A percentile compares a stretch with the other conserved stretches of the same genome.
Evolutionary conservation across 345 rosid genomes (phyloP).

Genomic region (Dovyalis caffra): DNA sequence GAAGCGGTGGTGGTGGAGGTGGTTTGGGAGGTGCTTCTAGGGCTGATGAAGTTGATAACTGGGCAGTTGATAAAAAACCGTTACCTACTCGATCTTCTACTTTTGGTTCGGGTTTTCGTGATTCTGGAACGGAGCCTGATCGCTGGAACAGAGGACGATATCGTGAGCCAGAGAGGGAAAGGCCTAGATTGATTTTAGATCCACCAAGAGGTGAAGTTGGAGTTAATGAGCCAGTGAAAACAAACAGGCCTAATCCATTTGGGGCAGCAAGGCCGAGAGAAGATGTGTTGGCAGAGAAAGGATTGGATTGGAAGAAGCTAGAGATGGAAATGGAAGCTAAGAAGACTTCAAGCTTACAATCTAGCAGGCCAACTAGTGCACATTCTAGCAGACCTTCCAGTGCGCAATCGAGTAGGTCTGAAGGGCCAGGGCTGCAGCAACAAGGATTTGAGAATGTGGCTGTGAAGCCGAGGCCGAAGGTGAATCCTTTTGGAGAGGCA

Average conservation of each 20-base stretch:
- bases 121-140: conserved; percentile 57
- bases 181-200: conserved; percentile 65
- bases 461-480: conserved; percentile 68
- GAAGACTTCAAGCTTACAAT: conserved; percentile 35
- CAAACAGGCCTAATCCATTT: conserved; percentile 74
- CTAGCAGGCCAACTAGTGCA: conserved; percentile 82
- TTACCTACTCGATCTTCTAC: conserved; percentile 50
- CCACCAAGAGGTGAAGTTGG: conserved; percentile 53
- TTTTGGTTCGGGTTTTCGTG: conserved; percentile 65
- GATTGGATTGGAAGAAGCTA: conserved; percentile 86
- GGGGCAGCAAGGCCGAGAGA: conserved; percentile 96
- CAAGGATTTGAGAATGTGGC: conserved; percentile 52
- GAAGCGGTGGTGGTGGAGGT: conserved; percentile 42
- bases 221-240: conserved; percentile 45
- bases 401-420: conserved; percentile 80
- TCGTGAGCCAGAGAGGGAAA: conserved; percentile 43
- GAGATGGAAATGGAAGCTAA: conserved; percentile 76
- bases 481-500: conserved; percentile 96
- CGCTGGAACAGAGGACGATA: conserved; percentile 44
- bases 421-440: conserved; percentile 45
- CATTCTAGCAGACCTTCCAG: conserved; percentile 96
- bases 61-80: conserved; percentile 63
- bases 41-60: conserved; percentile 82
- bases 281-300: conserved; percentile 87
- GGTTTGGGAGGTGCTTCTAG: conserved; percentile 57